phyloP scores from a whole-genome alignment of 2,329 filamentous ascomycete species.

The Colletotrichum sp. region DNA sequence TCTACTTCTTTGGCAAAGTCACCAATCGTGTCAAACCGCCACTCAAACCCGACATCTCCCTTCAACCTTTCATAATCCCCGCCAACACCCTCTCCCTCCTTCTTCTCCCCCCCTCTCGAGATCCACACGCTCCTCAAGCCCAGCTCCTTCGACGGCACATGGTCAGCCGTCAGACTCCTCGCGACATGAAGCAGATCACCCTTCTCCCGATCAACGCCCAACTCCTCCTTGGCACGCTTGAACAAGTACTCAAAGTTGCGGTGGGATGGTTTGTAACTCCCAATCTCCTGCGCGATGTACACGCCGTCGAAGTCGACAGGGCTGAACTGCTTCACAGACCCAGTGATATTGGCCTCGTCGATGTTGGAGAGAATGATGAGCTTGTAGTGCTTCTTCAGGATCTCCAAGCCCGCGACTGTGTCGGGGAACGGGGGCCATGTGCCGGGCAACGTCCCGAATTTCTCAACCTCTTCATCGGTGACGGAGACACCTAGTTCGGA shows the following conservation, averaged over 20 bases:
- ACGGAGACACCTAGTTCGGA: conserved; percentile 39
- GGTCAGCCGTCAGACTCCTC: conserved; percentile 70
- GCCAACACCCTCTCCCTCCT: conserved; percentile 31
- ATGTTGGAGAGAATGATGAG: conserved; percentile 68
- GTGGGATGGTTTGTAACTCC: conserved; percentile 71
- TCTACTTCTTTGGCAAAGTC: conserved; percentile 65
- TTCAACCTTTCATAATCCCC: conserved; percentile 40
- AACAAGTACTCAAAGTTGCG: conserved; percentile 73
- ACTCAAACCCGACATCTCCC: conserved; percentile 54
- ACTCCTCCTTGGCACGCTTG: conserved; percentile 51
- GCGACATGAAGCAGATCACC: conserved; percentile 70
- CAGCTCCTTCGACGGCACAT: conserved; percentile 65
- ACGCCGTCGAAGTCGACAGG: conserved; percentile 63
- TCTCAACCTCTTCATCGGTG: conserved; percentile 41
- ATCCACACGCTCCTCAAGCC: conserved; percentile 72
- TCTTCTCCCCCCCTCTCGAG: conserved; percentile 60
- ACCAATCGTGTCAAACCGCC: conserved; percentile 62
- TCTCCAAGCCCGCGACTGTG: conserved; percentile 56
- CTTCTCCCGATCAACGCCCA: conserved; percentile 55
- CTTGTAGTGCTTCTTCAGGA: conserved; percentile 57
- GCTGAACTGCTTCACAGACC: conserved; percentile 40
- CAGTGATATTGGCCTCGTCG: conserved; percentile 43
- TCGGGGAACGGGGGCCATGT: conserved; percentile 64
- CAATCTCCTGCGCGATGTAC: conserved; percentile 74
- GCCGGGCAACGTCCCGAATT: conserved; percentile 57